A percentile compares a stretch with the other conserved stretches of the same genome.
Evolutionary conservation across 495 filamentous ascomycete species (phyloP).

Genomic region (Penicillium verhagenii): DNA sequence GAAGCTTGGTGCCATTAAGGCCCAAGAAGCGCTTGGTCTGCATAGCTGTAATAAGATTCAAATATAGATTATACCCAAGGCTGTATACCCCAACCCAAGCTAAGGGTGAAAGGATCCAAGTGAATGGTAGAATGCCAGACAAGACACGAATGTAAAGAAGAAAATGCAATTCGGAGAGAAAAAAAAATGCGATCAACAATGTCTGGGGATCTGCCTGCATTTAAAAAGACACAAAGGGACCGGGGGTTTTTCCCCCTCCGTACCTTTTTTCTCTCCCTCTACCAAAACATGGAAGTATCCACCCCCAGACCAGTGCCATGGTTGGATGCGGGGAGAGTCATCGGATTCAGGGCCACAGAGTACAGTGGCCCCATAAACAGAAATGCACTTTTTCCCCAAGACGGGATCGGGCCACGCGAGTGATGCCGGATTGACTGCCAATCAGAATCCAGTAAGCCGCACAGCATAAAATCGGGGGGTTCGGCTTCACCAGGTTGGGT

Average conservation of each 20-base stretch:
- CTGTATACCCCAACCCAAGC: constrained; percentile 1
- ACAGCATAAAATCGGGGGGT: too few relatives aligned
- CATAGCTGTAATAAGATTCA: constrained; percentile 12
- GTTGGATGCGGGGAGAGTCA: not conserved
- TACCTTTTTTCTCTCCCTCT: too few relatives aligned
- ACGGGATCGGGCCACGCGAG: constrained; percentile 15
- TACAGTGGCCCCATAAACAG: too few relatives aligned
- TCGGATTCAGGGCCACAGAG: too few relatives aligned
- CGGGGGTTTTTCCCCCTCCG: constrained; percentile 3
- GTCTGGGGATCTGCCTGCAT: constrained; percentile 14
- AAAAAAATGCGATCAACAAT: constrained; percentile 6
- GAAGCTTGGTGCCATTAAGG: constrained; percentile 63
- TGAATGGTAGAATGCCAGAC: not conserved
- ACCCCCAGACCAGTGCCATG: not conserved
- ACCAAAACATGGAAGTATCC: too few relatives aligned
- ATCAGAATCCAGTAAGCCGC: constrained; percentile 4
- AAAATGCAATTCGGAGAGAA: not conserved
- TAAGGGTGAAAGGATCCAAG: not conserved
- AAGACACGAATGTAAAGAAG: constrained; percentile 2
- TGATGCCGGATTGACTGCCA: constrained; percentile 5
- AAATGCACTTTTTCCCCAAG: too few relatives aligned
- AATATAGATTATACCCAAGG: not conserved
- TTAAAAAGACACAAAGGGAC: constrained; percentile 20
- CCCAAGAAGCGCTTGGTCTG: constrained; percentile 52
- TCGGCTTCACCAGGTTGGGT: constrained; percentile 24